Evolutionary conservation across 306 rosid genomes (phyloP).

Genomic region (Lathyrus tuberosus): DNA sequence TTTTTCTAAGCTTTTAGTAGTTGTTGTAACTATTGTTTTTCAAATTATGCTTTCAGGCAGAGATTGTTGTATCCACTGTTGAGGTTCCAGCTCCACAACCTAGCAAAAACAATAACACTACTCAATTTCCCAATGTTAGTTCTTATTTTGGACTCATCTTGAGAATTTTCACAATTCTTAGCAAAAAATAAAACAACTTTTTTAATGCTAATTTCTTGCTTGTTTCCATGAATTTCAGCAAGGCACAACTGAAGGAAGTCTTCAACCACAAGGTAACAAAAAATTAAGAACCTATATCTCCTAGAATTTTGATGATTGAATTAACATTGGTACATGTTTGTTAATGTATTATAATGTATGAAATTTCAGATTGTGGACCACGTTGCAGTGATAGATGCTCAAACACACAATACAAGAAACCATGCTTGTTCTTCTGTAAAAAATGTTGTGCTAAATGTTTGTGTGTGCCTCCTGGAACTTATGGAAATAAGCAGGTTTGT

Average conservation of each 20-base stretch:
- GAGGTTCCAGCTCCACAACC: constrained; percentile 78
- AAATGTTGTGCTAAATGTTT: constrained; percentile 76
- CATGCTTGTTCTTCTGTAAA: constrained; percentile 74
- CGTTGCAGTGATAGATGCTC: constrained; percentile 67
- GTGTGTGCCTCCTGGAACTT: constrained; percentile 82
- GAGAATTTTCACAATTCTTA: constrained; percentile 20
- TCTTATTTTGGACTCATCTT: constrained; percentile 26
- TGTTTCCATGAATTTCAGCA: constrained; percentile 42
- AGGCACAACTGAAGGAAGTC: constrained; percentile 71
- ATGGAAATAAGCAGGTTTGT: constrained; percentile 73
- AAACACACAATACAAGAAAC: constrained; percentile 70
- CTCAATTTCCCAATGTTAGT: constrained; percentile 50
- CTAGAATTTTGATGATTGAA: constrained; percentile 7
- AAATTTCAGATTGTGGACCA: constrained; percentile 61
- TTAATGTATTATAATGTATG: background rate
- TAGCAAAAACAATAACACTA: constrained; percentile 22
- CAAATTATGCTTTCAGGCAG: constrained; percentile 37
- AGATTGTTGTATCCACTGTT: constrained; percentile 26
- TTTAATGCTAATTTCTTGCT: background rate
- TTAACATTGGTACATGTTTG: background rate
- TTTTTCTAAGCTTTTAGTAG: background rate
- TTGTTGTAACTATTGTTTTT: background rate
- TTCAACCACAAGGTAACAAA: constrained; percentile 60
- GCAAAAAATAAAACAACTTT: background rate
- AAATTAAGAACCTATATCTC: background rate